Evolutionary conservation across 2,329 filamentous ascomycete genomes (phyloP).

Genomic region (Thermochaetoides dissita): DNA sequence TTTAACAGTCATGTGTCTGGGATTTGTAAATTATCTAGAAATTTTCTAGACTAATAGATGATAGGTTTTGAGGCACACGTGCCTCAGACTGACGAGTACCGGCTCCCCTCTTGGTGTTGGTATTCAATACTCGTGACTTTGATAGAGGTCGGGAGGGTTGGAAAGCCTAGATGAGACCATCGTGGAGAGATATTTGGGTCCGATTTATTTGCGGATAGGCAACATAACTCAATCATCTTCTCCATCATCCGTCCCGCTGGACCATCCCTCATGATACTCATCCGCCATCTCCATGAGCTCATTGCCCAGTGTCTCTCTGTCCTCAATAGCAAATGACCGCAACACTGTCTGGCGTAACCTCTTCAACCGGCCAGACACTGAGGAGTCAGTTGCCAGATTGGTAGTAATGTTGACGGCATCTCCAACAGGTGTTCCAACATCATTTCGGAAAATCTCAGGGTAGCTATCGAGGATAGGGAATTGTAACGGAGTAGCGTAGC

Average conservation of each 20-base stretch:
- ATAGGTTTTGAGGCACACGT: slow-evolving; percentile 23
- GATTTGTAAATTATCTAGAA: slow-evolving; percentile 20
- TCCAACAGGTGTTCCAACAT: slow-evolving; percentile 20
- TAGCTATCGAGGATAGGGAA: slow-evolving; percentile 78
- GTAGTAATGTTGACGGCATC: slow-evolving; percentile 36
- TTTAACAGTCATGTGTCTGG: slow-evolving; percentile 3
- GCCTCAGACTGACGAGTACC: slow-evolving; percentile 12
- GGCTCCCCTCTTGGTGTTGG: too few relatives aligned
- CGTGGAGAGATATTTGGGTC: too few relatives aligned
- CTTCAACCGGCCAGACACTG: slow-evolving; percentile 56
- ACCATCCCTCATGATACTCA: slow-evolving; percentile 80
- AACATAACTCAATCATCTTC: slow-evolving; percentile 36
- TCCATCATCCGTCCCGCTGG: slow-evolving; percentile 57
- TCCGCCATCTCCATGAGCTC: slow-evolving; percentile 71
- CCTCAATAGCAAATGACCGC: slow-evolving; percentile 54
- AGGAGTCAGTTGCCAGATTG: slow-evolving; percentile 59
- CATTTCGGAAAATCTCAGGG: slow-evolving; percentile 54
- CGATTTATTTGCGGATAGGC: too few relatives aligned
- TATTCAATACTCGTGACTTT: too few relatives aligned
- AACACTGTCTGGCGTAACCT: slow-evolving; percentile 49
- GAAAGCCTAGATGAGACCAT: too few relatives aligned
- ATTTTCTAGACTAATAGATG: slow-evolving; percentile 23
- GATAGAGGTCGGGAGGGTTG: too few relatives aligned
- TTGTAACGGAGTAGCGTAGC: slow-evolving; percentile 39
- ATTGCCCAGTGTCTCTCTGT: slow-evolving; percentile 72